Conservation (phyloP, 2,329 filamentous ascomycete species). For the Fusarium albosuccineum region DNA sequence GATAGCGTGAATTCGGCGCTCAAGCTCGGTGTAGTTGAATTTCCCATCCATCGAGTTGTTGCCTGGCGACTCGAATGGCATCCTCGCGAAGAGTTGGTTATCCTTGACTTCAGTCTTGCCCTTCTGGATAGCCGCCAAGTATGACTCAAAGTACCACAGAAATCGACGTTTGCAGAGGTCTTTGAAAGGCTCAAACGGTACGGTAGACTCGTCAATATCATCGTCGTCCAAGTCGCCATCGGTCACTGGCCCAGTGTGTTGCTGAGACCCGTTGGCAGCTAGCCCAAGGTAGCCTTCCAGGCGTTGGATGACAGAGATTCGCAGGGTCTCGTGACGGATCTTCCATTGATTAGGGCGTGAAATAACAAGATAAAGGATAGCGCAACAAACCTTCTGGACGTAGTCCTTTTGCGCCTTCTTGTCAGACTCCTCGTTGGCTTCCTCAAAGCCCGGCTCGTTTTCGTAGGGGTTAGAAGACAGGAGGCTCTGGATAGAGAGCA, state of each 20-base stretch:
- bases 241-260: conserved; percentile 39
- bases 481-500: conserved; percentile 95
- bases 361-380: not conserved
- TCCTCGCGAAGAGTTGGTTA: conserved; percentile 75
- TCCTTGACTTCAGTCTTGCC: conserved; percentile 74
- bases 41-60: conserved; percentile 87
- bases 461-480: conserved; percentile 96
- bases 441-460: conserved; percentile 95
- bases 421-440: conserved; percentile 75
- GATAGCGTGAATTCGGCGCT: conserved; percentile 75
- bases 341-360: conserved; percentile 53
- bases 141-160: conserved; percentile 95
- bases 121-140: conserved; percentile 77
- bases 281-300: conserved; percentile 84
- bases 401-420: conserved; percentile 82
- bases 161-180: conserved; percentile 93
- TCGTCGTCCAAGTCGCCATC: conserved; percentile 61
- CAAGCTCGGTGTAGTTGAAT: conserved; percentile 84
- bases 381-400: conserved; percentile 75
- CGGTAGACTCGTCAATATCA: conserved; percentile 65
- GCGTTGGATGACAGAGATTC: conserved; percentile 87
- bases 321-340: conserved; percentile 91
- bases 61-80: conserved; percentile 82
- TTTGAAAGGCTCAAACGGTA: conserved; percentile 86
- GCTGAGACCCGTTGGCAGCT: conserved; percentile 61